A percentile compares a stretch with the other conserved stretches of the same genome.
These are phyloP conservation scores for Mucor lusitanicus DNA, from an alignment of 371 early-diverging fungal genomes.

Conservation along the genomic window DNA sequence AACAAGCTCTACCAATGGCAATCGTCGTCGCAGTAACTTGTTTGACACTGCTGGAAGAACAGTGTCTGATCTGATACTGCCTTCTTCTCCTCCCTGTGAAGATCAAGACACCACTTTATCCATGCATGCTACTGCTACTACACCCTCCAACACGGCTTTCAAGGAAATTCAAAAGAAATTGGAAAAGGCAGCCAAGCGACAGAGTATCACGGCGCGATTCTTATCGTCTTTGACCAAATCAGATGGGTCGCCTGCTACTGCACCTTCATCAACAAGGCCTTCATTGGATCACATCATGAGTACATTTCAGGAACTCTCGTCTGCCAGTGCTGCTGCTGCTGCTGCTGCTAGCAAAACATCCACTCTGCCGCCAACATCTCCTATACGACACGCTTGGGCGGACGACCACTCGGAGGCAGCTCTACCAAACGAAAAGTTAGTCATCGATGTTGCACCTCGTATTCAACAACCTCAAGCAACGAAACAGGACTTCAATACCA, in stretches of 20 bases:
- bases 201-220: constrained; percentile 47
- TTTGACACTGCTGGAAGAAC: not conserved
- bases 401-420: not conserved
- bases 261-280: constrained; percentile 1
- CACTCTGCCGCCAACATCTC: not conserved
- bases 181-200: constrained; percentile 45
- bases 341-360: not conserved
- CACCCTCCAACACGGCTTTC: constrained; percentile 16
- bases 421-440: not conserved
- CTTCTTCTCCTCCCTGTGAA: constrained; percentile 3
- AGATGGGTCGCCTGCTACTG: not conserved
- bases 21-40: constrained; percentile 2
- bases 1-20: constrained; percentile 3
- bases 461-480: not conserved
- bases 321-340: not conserved
- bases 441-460: constrained; percentile 7
- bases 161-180: constrained; percentile 34
- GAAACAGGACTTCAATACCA: no score
- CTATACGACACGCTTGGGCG: not conserved
- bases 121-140: not conserved
- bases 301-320: constrained; percentile 7
- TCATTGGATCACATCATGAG: constrained; percentile 25
- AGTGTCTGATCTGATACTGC: not conserved
- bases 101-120: not conserved
- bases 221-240: constrained; percentile 25